Evolutionary conservation across 441 rosid species (phyloP).

Genomic region (Lepidium campestre): DNA sequence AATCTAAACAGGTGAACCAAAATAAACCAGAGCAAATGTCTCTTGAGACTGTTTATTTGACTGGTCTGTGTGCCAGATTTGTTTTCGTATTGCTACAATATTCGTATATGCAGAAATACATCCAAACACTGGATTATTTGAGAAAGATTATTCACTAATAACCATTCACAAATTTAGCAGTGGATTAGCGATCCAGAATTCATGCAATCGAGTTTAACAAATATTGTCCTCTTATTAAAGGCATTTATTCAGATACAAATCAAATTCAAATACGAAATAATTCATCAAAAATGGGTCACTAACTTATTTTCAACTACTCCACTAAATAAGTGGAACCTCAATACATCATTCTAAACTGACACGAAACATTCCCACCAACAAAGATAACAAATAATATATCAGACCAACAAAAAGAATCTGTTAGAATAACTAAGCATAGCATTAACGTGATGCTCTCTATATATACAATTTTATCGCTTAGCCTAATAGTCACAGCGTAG

Average conservation of each 20-base stretch:
- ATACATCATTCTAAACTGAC: neutral
- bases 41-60: neutral
- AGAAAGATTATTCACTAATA: neutral
- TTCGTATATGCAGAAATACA: neutral
- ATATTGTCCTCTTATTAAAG: neutral
- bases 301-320: slow-evolving; percentile 15
- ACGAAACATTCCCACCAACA: slow-evolving; percentile 17
- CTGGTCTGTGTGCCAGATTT: neutral
- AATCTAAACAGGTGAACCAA: neutral
- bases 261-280: too few relatives aligned
- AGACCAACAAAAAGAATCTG: neutral
- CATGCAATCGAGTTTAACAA: neutral
- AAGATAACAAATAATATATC: slow-evolving; percentile 3
- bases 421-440: neutral
- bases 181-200: neutral
- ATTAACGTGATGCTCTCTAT: slow-evolving; percentile 9
- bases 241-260: neutral
- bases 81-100: neutral
- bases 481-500: neutral
- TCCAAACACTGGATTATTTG: neutral
- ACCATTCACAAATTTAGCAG: neutral
- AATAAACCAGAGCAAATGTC: neutral
- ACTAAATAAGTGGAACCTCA: slow-evolving; percentile 13
- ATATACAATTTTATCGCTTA: neutral
- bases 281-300: neutral